A percentile compares a stretch with the other conserved stretches of the same genome.
phyloP scores from a whole-genome alignment of 805 yeast species.

The Ogataea paradorogensis region DNA sequence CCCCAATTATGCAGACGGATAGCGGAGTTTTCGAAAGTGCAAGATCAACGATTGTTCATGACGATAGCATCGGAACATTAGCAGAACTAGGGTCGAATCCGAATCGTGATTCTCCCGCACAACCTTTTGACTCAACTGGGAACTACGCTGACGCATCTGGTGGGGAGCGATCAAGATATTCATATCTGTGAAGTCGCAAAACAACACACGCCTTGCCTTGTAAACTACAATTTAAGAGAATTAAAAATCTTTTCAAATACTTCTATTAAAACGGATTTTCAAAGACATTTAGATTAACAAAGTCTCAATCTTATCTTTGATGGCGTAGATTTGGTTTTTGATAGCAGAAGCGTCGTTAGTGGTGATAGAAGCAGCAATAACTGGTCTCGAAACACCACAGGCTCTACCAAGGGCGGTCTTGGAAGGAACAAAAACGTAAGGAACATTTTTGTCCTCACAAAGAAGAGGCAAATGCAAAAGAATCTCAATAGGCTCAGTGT shows the following conservation, averaged over 20 bases:
- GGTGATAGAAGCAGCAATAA: constrained; percentile 97
- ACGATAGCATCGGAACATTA: constrained; percentile 11
- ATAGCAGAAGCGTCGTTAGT: constrained; percentile 97
- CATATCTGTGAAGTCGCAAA: constrained; percentile 7
- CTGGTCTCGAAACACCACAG: constrained; percentile 99
- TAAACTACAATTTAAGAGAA: constrained; percentile 1
- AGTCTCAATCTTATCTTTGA: constrained; percentile 99
- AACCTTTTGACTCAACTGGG: constrained; percentile 12
- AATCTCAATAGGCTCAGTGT: constrained; percentile 98
- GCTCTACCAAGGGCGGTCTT: constrained; percentile 99
- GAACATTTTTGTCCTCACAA: constrained; percentile 99
- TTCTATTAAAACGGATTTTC: neutral
- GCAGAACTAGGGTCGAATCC: constrained; percentile 15
- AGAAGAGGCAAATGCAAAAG: constrained; percentile 94
- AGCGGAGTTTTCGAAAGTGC: constrained; percentile 8
- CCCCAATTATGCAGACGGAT: constrained; percentile 18
- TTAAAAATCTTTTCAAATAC: neutral
- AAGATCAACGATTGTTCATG: constrained; percentile 5
- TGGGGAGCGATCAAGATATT: constrained; percentile 4
- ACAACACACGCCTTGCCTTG: neutral
- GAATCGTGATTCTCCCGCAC: constrained; percentile 12
- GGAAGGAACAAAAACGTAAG: constrained; percentile 98
- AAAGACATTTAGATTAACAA: constrained; percentile 64
- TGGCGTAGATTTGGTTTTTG: constrained; percentile 93
- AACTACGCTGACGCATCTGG: constrained; percentile 1